Percentiles rank a stretch among this genome's conserved stretches.
phyloP scores from a whole-genome alignment of 306 rosid genomes.

The Heteromeles arbutifolia region DNA sequence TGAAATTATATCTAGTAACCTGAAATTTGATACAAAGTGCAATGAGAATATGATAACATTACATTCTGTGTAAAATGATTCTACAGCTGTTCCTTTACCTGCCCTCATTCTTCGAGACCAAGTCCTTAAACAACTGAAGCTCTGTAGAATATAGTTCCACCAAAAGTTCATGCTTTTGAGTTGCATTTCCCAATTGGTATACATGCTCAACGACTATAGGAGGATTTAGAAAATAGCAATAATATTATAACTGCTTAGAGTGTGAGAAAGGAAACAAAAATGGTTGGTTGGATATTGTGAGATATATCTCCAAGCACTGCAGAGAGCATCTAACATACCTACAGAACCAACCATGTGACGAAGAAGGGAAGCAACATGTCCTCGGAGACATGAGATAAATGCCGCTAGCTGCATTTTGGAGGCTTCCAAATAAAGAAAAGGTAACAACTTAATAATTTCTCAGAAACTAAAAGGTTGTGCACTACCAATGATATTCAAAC shows the following conservation, averaged over 20 bases:
- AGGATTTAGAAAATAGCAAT: background rate
- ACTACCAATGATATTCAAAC: background rate
- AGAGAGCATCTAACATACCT: constrained; percentile 42
- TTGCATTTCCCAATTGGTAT: constrained; percentile 62
- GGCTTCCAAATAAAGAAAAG: constrained; percentile 41
- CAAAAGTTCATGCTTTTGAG: constrained; percentile 79
- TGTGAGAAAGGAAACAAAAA: background rate
- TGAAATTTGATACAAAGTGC: constrained; percentile 24
- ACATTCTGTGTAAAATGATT: background rate
- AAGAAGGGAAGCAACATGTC: constrained; percentile 88
- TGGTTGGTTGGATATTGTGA: background rate
- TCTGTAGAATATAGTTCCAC: constrained; percentile 72
- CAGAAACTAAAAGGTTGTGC: background rate
- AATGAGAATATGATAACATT: background rate
- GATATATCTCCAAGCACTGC: background rate
- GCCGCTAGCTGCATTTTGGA: constrained; percentile 73
- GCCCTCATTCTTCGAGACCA: constrained; percentile 65
- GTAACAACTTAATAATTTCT: constrained; percentile 4
- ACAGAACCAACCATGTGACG: constrained; percentile 94
- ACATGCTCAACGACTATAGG: constrained; percentile 81
- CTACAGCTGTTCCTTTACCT: constrained; percentile 43
- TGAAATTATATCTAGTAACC: constrained; percentile 66
- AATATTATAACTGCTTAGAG: background rate
- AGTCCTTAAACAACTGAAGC: constrained; percentile 76
- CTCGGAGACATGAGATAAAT: constrained; percentile 68